Evolutionary conservation across 2,329 filamentous ascomycete genomes (phyloP).

Genomic region (Apiospora marii): DNA sequence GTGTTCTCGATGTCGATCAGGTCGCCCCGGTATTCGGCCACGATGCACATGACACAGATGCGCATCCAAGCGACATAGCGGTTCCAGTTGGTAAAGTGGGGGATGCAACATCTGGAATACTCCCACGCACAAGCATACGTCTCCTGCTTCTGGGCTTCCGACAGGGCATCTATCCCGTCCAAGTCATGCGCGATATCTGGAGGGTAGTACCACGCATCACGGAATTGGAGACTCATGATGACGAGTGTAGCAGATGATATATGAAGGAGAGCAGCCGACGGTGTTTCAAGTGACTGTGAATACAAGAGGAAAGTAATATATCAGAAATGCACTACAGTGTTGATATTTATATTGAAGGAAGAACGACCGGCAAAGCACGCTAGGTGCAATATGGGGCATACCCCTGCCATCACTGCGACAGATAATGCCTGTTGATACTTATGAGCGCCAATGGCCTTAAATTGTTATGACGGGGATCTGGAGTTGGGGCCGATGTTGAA

Average conservation of each 20-base stretch:
- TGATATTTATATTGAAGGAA: too few relatives aligned
- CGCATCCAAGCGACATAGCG: slow-evolving; percentile 36
- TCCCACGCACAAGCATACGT: slow-evolving; percentile 36
- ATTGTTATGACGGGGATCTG: too few relatives aligned
- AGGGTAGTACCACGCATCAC: slow-evolving; percentile 28
- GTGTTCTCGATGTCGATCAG: slow-evolving; percentile 30
- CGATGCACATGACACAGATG: slow-evolving; percentile 34
- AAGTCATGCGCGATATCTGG: slow-evolving; percentile 29
- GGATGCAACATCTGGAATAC: slow-evolving; percentile 38
- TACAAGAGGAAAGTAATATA: too few relatives aligned
- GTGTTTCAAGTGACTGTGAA: too few relatives aligned
- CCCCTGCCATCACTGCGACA: too few relatives aligned
- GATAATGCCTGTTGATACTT: too few relatives aligned
- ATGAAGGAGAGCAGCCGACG: too few relatives aligned
- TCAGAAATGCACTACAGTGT: too few relatives aligned
- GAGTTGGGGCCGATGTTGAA: too few relatives aligned
- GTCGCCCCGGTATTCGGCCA: slow-evolving; percentile 35
- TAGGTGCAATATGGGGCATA: too few relatives aligned
- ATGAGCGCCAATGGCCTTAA: too few relatives aligned
- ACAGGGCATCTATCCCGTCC: slow-evolving; percentile 21
- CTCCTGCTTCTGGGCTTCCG: slow-evolving; percentile 30
- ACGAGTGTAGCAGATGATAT: background rate
- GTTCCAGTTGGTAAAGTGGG: slow-evolving; percentile 35
- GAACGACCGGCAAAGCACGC: too few relatives aligned
- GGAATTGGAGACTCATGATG: slow-evolving; percentile 15